A percentile compares a stretch with the other conserved stretches of the same genome.
phyloP scores from a whole-genome alignment of 495 filamentous ascomycete species.

The Aspergillus cavernicola region DNA sequence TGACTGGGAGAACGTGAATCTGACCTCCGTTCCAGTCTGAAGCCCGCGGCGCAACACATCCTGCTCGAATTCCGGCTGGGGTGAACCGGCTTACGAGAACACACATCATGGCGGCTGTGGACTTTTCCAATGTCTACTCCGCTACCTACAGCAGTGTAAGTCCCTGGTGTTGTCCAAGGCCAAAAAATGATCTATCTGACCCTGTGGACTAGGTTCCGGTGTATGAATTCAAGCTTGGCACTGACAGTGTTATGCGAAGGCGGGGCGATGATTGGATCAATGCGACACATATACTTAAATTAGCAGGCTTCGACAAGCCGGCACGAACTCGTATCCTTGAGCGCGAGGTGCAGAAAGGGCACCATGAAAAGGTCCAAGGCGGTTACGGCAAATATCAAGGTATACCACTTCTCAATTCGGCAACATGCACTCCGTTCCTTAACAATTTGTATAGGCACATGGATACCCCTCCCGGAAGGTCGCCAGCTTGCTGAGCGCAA shows the following conservation, averaged over 20 bases:
- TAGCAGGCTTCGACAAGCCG: constrained; percentile 80
- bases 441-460: constrained; percentile 63
- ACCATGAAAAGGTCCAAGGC: constrained; percentile 96
- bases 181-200: background rate
- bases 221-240: constrained; percentile 78
- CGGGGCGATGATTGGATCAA: constrained; percentile 88
- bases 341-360: constrained; percentile 91
- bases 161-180: no score
- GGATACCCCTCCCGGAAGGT: constrained; percentile 86
- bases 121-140: constrained; percentile 63
- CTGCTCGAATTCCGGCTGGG: constrained; percentile 23
- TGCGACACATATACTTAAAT: constrained; percentile 93
- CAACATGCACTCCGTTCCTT: constrained; percentile 12
- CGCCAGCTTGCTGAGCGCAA: constrained; percentile 79
- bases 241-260: constrained; percentile 85
- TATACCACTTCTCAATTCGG: constrained; percentile 23
- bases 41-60: constrained; percentile 10
- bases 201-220: constrained; percentile 68
- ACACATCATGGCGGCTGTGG: constrained; percentile 40
- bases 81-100: constrained; percentile 21
- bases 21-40: constrained; percentile 3
- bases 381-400: constrained; percentile 99
- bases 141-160: constrained; percentile 93
- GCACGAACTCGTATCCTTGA: constrained; percentile 91
- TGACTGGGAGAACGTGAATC: constrained; percentile 8